Percentiles rank a stretch among this genome's conserved stretches.
phyloP scores from a whole-genome alignment of 2,329 filamentous ascomycete genomes.

The Colletotrichum sp. region DNA sequence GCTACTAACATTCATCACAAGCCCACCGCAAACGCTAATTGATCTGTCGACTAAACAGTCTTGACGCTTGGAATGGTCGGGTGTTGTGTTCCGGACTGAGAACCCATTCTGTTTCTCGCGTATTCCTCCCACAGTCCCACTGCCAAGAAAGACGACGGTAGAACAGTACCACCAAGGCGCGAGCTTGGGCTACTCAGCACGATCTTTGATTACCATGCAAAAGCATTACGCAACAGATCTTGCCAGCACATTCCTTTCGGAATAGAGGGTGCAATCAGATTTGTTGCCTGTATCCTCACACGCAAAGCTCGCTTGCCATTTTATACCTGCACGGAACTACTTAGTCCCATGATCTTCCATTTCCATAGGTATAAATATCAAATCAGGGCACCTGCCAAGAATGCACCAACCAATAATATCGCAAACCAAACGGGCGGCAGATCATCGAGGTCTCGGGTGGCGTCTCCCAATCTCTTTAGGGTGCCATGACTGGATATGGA shows the following conservation, averaged over 20 bases:
- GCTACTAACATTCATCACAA: too few relatives aligned
- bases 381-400: neutral
- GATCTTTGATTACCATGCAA: too few relatives aligned
- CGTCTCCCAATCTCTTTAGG: neutral
- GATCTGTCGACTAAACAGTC: too few relatives aligned
- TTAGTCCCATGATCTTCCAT: accelerated
- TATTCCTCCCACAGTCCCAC: neutral
- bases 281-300: accelerated
- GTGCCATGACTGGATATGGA: too few relatives aligned
- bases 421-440: neutral
- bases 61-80: too few relatives aligned
- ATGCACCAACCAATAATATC: neutral
- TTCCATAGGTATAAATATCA: neutral
- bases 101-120: neutral
- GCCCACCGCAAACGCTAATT: too few relatives aligned
- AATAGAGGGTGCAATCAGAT: too few relatives aligned
- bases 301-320: accelerated
- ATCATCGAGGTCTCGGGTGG: neutral
- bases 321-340: neutral
- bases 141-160: neutral
- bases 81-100: too few relatives aligned
- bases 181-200: neutral
- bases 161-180: neutral
- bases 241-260: too few relatives aligned
- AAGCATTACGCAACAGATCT: too few relatives aligned